Evolutionary conservation across 2,329 filamentous ascomycete species (phyloP), one percentile per base, ranked within the genome.

Genomic region (Diaporthe velutina): DNA sequence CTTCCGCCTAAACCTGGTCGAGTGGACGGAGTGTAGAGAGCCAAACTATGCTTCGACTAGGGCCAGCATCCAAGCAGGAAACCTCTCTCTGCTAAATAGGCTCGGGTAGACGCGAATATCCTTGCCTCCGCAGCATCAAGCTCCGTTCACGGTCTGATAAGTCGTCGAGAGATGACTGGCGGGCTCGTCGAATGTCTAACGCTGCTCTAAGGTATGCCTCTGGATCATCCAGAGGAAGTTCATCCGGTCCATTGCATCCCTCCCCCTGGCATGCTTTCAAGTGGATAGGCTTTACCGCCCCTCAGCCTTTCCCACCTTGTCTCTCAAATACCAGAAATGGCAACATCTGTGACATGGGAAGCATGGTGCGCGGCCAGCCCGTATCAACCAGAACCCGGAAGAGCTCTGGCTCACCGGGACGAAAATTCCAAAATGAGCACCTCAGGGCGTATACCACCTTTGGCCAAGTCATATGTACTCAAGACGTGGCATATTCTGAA

Each of bases 161-260:
- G 73, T 75, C 42, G 58, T 75, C 60, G 75, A 64, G 45, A 75
- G 73, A 57, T 76, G 48, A 76, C 71, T 76, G 75, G 74, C 60
- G 70, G 71, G 40, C 70, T 28, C 22, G 13, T 12, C 38, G 42
- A 6, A n/a, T 40, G 42, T 71, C 54, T 38, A 40, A 66, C 19
- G 28, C 57, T 50, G 66, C 30, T 68, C 58, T 42, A 70, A 42
- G 19, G 40, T 58, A 35, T 67, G 70, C 60, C 57, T 50, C 10
- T 55, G 50, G 61, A 64, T 52, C 57, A 55, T 25, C 67, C 72
- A 48, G 52, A 66, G 38, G 57, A 42, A 42, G 38, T 40, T 72
- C 57, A 64, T 57, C 68, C 60, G 35, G 33, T 57, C 58, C n/a
- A 42, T 35, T 48, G 45, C 55, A 35, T 38, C 45, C 33, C 71